Evolutionary conservation across 148 eudicot genomes (phyloP).

Genomic region (Dianthus caryophyllus): DNA sequence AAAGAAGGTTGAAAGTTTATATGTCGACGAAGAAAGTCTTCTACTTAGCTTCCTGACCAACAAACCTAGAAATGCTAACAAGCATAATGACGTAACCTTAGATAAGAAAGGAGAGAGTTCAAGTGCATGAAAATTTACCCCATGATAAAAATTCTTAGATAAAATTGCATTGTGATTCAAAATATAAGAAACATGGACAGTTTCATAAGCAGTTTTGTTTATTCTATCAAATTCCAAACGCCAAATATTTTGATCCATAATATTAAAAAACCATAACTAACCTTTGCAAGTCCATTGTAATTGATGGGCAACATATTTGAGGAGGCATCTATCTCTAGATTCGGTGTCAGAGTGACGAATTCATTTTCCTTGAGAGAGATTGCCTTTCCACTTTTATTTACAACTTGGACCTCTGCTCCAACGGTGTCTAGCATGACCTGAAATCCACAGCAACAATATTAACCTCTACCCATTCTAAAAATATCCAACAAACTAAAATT

Average conservation of each 20-base stretch:
- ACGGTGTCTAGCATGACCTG: constrained; percentile 89
- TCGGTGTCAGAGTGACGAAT: constrained; percentile 59
- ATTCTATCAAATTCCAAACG: no score
- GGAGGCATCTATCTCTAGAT: constrained; percentile 58
- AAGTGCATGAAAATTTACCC: no score
- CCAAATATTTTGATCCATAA: no score
- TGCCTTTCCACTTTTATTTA: constrained; percentile 48
- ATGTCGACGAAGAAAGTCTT: no score
- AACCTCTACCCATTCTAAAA: neutral
- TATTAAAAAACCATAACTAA: constrained; percentile 17
- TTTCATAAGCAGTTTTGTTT: no score
- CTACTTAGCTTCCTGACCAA: neutral
- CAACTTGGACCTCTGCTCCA: constrained; percentile 82
- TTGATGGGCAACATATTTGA: constrained; percentile 67
- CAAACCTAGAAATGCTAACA: neutral
- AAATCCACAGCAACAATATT: constrained; percentile 5
- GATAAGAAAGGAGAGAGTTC: no score
- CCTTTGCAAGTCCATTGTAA: constrained; percentile 65
- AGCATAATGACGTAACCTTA: no score
- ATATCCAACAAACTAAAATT: no score
- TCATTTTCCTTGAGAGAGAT: constrained; percentile 56
- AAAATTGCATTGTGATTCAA: no score
- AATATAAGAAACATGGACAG: no score
- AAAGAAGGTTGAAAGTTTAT: no score
- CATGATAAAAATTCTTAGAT: no score